phyloP scores from a whole-genome alignment of 1,284 basidiomycete genomes.

The Apiotrichum laibachii region DNA sequence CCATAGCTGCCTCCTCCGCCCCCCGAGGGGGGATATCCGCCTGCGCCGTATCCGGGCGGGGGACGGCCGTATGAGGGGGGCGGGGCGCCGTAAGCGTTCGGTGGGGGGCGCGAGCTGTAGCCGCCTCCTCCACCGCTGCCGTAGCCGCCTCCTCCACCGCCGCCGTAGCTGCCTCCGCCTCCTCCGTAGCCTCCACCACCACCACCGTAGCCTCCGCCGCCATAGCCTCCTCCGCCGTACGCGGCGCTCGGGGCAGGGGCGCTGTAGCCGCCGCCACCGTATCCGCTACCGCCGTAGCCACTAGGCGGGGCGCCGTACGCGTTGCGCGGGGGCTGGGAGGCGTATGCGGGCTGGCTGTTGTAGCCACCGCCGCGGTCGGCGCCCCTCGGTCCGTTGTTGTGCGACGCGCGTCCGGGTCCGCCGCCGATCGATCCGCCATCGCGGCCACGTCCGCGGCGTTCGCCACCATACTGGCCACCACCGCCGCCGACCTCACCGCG shows the following conservation, averaged over 20 bases:
- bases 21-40: not conserved
- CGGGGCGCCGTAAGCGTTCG: conserved; percentile 1
- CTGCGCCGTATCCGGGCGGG: not conserved
- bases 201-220: conserved; percentile 5
- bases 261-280: conserved; percentile 14
- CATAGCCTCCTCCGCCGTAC: conserved; percentile 11
- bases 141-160: conserved; percentile 42
- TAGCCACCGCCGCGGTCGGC: conserved; percentile 6
- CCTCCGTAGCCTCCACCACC: conserved; percentile 50
- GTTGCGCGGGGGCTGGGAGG: conserved; percentile 5
- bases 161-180: conserved; percentile 54
- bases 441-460: conserved; percentile 33
- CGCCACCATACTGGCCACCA: conserved; percentile 34
- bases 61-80: conserved; percentile 1
- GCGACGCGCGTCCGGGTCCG: conserved; percentile 48
- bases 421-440: conserved; percentile 28
- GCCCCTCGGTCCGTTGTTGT: not conserved
- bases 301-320: conserved; percentile 11
- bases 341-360: not conserved
- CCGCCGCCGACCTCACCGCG: conserved; percentile 52
- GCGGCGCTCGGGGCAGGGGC: conserved; percentile 9
- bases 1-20: no score
- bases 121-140: conserved; percentile 26
- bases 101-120: not conserved
- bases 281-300: conserved; percentile 9